These are phyloP conservation scores for Buxus sempervirens DNA, from an alignment of 164 flowering plant genomes.

Conservation along the genomic window DNA sequence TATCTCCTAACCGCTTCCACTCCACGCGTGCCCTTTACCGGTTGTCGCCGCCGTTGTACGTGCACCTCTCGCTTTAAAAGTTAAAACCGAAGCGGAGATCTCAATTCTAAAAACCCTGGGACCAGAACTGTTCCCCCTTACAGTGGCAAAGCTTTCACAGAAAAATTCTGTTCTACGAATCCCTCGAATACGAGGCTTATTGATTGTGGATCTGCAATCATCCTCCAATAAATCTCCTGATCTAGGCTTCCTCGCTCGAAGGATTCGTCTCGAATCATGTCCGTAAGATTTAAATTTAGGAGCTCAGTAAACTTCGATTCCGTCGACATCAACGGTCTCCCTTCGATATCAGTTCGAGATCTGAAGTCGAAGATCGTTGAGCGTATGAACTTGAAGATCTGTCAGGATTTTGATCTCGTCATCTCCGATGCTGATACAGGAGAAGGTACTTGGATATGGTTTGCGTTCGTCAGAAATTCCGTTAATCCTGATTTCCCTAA, in stretches of 20 bases:
- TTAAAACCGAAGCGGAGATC: too few species aligned
- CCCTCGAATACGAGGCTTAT: too few species aligned
- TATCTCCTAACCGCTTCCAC: too few species aligned
- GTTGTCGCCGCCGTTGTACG: too few species aligned
- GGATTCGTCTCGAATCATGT: slow-evolving; percentile 26
- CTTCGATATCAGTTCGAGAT: slow-evolving; percentile 54
- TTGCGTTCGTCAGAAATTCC: neutral
- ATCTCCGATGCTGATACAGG: slow-evolving; percentile 55
- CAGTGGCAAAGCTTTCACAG: too few species aligned
- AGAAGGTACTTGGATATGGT: slow-evolving; percentile 30
- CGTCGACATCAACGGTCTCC: slow-evolving; percentile 38
- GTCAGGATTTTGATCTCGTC: slow-evolving; percentile 58
- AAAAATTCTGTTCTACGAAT: too few species aligned
- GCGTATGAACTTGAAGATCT: slow-evolving; percentile 39
- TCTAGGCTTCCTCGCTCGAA: neutral
- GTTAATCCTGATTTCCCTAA: neutral
- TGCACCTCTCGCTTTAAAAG: too few species aligned
- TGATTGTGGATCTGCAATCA: neutral
- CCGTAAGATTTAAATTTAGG: slow-evolving; percentile 60
- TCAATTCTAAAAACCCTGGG: too few species aligned
- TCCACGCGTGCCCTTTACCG: too few species aligned
- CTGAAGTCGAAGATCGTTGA: slow-evolving; percentile 43
- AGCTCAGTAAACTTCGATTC: slow-evolving; percentile 57
- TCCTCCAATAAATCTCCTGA: neutral
- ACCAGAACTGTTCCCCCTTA: too few species aligned